Conservation (phyloP, 352 stramenopile species). For the Globisporangium megalacanthum region DNA sequence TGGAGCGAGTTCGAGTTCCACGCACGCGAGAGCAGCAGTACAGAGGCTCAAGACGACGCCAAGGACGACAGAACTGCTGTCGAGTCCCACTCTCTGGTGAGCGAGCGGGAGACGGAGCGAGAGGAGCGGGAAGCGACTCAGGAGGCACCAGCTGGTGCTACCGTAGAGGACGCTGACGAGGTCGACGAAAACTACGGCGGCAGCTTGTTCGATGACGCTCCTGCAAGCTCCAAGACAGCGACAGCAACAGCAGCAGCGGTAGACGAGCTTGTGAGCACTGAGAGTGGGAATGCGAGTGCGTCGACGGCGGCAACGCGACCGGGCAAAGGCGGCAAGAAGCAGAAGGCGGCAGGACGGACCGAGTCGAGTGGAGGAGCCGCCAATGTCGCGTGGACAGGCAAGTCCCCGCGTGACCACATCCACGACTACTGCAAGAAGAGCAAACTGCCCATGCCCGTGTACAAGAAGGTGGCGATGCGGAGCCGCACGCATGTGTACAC, state of each 20-base stretch:
- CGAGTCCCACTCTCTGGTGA: background rate
- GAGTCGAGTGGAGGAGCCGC: constrained; percentile 21
- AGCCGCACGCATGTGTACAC: constrained; percentile 40
- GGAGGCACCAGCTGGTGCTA: background rate
- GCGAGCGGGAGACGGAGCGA: background rate
- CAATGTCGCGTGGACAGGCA: constrained; percentile 49
- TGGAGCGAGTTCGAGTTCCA: constrained; percentile 18
- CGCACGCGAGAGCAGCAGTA: background rate
- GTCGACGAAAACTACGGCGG: constrained; percentile 6
- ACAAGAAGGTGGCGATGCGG: constrained; percentile 33
- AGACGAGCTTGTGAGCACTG: background rate
- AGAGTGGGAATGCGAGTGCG: background rate
- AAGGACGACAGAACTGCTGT: background rate
- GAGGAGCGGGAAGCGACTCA: background rate
- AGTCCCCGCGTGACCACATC: constrained; percentile 85
- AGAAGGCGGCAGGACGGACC: constrained; percentile 9
- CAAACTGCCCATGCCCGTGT: constrained; percentile 76
- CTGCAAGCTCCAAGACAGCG: background rate
- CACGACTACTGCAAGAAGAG: constrained; percentile 87
- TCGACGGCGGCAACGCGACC: background rate
- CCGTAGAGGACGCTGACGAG: background rate
- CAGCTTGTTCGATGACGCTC: constrained; percentile 1
- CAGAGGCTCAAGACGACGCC: background rate
- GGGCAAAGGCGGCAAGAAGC: constrained; percentile 22
- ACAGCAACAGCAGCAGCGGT: background rate